Conservation (phyloP, 2,329 filamentous ascomycete genomes). For the Ophiostoma tasmaniense region DNA sequence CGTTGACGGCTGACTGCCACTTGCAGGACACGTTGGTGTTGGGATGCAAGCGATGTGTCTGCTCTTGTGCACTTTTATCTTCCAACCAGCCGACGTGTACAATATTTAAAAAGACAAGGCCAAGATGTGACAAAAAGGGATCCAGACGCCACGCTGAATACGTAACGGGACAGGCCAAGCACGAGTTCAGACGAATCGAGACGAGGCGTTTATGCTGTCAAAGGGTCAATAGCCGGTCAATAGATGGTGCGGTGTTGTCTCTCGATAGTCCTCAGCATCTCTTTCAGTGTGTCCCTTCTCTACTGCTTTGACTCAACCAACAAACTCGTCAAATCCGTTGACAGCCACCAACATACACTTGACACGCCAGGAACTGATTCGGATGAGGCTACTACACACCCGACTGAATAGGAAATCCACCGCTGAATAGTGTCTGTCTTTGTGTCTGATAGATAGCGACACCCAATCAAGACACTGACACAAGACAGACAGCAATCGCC, state of each 20-base stretch:
- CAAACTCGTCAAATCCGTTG: not conserved
- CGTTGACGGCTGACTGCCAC: not conserved
- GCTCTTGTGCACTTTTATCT: too few relatives aligned
- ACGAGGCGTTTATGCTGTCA: not conserved
- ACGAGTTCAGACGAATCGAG: not conserved
- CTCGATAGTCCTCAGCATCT: too few relatives aligned
- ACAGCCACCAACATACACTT: not conserved
- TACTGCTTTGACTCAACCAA: not conserved
- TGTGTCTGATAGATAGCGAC: not conserved
- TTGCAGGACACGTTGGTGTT: not conserved
- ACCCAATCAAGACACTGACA: not conserved
- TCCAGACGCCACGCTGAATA: not conserved
- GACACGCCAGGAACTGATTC: not conserved
- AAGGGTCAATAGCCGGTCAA: not conserved
- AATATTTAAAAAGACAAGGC: not conserved
- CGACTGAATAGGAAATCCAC: too few relatives aligned
- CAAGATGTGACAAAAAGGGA: not conserved
- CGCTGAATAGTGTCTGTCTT: not conserved
- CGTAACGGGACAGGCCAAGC: not conserved
- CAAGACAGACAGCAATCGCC: not conserved
- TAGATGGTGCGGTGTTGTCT: not conserved
- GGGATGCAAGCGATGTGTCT: conserved; percentile 3
- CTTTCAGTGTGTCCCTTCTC: too few relatives aligned
- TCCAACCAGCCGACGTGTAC: too few relatives aligned
- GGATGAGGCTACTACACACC: not conserved